Evolutionary conservation across 2,329 filamentous ascomycete species (phyloP), one percentile per base, ranked within the genome.

Genomic region (Fonsecaea multimorphosa): DNA sequence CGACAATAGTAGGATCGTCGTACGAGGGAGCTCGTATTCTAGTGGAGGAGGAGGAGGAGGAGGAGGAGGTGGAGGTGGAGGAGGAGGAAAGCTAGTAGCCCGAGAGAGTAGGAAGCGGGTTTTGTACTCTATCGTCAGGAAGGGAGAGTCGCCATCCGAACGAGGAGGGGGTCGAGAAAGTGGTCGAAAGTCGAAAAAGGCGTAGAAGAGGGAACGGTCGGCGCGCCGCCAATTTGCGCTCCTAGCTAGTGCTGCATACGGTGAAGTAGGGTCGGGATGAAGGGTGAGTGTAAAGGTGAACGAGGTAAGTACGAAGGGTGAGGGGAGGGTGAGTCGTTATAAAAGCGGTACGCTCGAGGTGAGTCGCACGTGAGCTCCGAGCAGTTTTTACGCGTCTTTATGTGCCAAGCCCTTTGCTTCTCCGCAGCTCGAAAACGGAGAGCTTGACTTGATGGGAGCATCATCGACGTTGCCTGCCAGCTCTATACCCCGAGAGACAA

Each of bases 401-500:
- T n/a, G n/a, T n/a, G n/a, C n/a, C n/a, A 54, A 54, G 31, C 27
- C 32, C 52, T 34, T 16, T 58, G 56, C 40, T 58, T 34, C 56
- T 32, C 44, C 58, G 46, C 31, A 52, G 58, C 29, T 32, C 24
- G 27, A 54, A 54, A 31, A 32, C 29, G 27, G 44, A 32, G 32
- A 34, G 27, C 31, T 34, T 34, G 11, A 32, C 27, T 60, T 29
- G 27, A 60, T 60, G 44, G 44, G 29, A 52, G 29, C 58, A 61
- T 61, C 59, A 61, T 61, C 59, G 59, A 61, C 59, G 31, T 55
- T 61, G 49, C 34, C 59, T 61, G 32, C 53, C 31, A 34, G 61
- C 55, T 54, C 61, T 44, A 32, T 36, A 40, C 31, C 58, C 51
- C 34, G 16, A 27, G 5, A 36, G 22, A 22, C 32, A 61, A 19